Conservation (phyloP, 1,284 basidiomycete genomes). For the Pseudozyma sp. region DNA sequence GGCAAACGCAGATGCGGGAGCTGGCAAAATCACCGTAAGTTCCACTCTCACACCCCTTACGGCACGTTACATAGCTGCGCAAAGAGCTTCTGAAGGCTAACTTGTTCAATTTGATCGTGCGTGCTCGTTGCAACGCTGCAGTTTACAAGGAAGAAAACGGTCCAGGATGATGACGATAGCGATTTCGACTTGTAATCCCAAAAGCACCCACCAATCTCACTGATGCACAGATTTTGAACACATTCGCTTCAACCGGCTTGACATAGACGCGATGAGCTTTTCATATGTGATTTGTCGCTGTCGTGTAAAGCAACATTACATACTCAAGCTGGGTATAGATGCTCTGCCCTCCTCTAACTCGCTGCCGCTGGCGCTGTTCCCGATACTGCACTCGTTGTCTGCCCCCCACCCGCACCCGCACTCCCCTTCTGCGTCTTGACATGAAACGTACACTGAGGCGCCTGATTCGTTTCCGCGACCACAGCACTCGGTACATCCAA, state of each 20-base stretch:
- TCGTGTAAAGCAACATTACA: too few relatives aligned
- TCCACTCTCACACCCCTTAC: neutral
- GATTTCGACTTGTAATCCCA: conserved; percentile 61
- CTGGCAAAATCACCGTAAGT: conserved; percentile 66
- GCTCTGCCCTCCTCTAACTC: too few relatives aligned
- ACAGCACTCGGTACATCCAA: conserved; percentile 56
- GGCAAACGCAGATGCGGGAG: conserved; percentile 36
- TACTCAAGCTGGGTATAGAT: too few relatives aligned
- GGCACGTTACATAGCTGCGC: neutral
- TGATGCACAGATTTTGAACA: too few relatives aligned
- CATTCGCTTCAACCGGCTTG: too few relatives aligned
- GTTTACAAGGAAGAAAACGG: conserved; percentile 54
- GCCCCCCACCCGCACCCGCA: conserved; percentile 3
- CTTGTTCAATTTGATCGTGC: neutral
- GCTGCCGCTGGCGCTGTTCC: conserved; percentile 9
- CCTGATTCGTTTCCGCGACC: conserved; percentile 56
- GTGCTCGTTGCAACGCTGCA: neutral
- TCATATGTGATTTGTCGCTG: too few relatives aligned
- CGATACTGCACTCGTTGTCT: neutral
- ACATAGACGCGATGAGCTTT: too few relatives aligned
- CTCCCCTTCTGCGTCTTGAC: conserved; percentile 52
- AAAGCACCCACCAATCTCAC: too few relatives aligned
- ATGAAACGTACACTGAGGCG: conserved; percentile 55
- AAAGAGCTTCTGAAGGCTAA: neutral
- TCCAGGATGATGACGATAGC: conserved; percentile 54